Evolutionary conservation across 208 protist species (phyloP).

Genomic region (Balamuthia mandrillaris): DNA sequence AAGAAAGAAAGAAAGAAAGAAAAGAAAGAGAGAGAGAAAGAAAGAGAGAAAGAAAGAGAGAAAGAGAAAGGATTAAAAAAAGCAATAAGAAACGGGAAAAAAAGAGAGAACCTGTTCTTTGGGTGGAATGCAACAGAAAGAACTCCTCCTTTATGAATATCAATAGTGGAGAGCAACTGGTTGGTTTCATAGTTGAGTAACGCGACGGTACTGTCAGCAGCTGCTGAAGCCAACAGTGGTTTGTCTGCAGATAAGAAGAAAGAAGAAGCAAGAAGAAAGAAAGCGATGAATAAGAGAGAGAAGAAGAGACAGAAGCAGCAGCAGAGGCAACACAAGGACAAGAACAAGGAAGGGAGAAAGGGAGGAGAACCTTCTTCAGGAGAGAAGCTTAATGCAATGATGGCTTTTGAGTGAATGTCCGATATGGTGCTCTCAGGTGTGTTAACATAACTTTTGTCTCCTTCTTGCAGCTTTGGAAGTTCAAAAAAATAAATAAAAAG

Average conservation of each 20-base stretch:
- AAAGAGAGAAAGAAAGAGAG: background rate
- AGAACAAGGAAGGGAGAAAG: too few relatives aligned
- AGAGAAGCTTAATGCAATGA: background rate
- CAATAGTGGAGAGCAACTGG: background rate
- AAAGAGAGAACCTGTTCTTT: background rate
- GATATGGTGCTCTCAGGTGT: background rate
- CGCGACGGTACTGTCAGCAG: background rate
- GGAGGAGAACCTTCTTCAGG: too few relatives aligned
- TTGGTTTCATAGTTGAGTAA: background rate
- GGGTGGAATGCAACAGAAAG: background rate
- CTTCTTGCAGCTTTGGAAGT: background rate
- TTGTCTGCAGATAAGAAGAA: too few relatives aligned
- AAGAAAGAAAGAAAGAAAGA: background rate
- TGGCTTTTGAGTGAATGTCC: background rate
- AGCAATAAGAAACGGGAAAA: too few relatives aligned
- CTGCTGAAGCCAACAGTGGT: background rate
- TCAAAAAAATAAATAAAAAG: too few relatives aligned
- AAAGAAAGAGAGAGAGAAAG: background rate
- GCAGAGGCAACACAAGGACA: too few relatives aligned
- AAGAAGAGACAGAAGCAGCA: too few relatives aligned
- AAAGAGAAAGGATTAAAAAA: too few relatives aligned
- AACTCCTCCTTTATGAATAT: background rate
- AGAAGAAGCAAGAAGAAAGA: too few relatives aligned
- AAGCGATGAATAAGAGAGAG: too few relatives aligned
- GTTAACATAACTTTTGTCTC: background rate